Base-by-base conservation (phyloP, 495 filamentous ascomycete genomes). In the Massariosphaeria phaeospora region DNA sequence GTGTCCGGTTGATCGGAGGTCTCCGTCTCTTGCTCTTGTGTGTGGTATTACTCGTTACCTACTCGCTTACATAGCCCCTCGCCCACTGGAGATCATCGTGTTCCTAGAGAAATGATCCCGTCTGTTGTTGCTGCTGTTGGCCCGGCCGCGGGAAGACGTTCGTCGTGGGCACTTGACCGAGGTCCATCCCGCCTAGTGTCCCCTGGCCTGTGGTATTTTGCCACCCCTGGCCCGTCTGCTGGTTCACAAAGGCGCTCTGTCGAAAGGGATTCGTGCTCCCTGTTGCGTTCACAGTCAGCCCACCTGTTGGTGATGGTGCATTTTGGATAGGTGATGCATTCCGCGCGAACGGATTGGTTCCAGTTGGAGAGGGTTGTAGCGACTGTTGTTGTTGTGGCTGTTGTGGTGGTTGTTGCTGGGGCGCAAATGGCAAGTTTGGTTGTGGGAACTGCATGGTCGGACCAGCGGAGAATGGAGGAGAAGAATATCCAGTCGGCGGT, bases 241-340 rank as follows among this genome's bases (percentile, higher is more conserved):
- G 87, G 61, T 94, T 90, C 29, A 93, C 83, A 61, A 95, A 94
- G 0, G 82, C 79, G 45, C 84, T 85, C 67, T 95, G 89, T 8
- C 91, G 79, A 79, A 97, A 96, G 1, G 91, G 91, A 67, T 97
- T 97, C 13, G 91, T 97, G 63, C 83, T 90, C 7, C 90, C 91
- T 1, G 93, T 95, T 3, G 83, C 80, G 53, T 84, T 82, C 15
- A 77, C 73, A 47, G 75, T 72, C 13, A 85, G 71, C 2, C 66
- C 67, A 60, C 67, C 63, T 64, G 67, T 47, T 0, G 68, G 64
- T 24, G 48, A 34, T 20, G 43, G 46, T 11, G 34, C 42, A 18
- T 24, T 36, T 35, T 57, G 63, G 2, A 26, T 27, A 12, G 66
- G 72, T 17, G 65, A 67, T 34, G 67, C 1, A 63, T 66, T 67